Evolutionary conservation across 345 rosid species (phyloP).

Genomic region (Pugionium cornutum): DNA sequence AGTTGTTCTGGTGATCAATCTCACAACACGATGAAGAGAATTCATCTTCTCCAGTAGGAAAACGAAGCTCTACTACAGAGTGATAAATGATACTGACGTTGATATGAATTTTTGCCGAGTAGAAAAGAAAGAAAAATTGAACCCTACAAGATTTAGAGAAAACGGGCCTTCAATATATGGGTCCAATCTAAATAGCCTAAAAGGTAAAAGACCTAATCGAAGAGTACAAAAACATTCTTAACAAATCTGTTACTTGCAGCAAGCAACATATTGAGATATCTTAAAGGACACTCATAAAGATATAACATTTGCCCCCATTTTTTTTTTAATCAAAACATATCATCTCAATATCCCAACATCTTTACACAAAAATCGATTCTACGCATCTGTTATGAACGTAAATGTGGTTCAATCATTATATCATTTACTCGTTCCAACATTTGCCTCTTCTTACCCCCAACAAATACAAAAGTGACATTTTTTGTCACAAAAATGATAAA

Average conservation of each 20-base stretch:
- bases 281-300: constrained; percentile 37
- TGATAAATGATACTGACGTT: background rate
- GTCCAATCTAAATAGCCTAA: background rate
- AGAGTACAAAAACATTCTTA: constrained; percentile 28
- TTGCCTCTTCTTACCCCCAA: constrained; percentile 28
- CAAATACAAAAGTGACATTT: constrained; percentile 30
- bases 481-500: constrained; percentile 29
- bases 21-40: constrained; percentile 36
- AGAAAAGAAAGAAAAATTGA: background rate
- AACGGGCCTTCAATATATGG: background rate
- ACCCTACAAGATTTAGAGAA: constrained; percentile 3
- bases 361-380: too few species aligned
- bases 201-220: constrained; percentile 12
- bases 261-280: constrained; percentile 37
- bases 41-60: constrained; percentile 37
- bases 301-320: constrained; percentile 28
- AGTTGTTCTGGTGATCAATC: constrained; percentile 32
- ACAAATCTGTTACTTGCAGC: constrained; percentile 20
- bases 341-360: too few species aligned
- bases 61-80: constrained; percentile 19
- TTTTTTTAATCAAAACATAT: too few species aligned
- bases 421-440: too few species aligned
- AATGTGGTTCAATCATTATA: too few species aligned
- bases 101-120: background rate
- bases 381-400: too few species aligned